A percentile compares a stretch with the other conserved stretches of the same genome.
These are phyloP conservation scores for Hippophae tibetana DNA, from an alignment of 306 rosid species.

Conservation along the genomic window DNA sequence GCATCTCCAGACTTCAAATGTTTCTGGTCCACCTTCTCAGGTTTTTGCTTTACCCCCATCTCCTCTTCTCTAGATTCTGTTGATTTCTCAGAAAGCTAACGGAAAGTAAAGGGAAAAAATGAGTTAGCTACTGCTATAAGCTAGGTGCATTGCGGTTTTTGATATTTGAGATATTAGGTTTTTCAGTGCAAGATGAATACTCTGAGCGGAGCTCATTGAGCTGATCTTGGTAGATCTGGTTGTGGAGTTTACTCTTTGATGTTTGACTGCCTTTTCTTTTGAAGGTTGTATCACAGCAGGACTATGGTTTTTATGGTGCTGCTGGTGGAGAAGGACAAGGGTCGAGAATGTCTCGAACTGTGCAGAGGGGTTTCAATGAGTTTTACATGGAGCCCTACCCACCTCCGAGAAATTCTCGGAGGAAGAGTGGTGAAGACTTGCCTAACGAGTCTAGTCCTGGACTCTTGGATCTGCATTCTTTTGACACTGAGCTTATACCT, in stretches of 20 bases:
- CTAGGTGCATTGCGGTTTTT: not conserved
- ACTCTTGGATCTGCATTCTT: slow-evolving; percentile 88
- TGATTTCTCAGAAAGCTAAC: not conserved
- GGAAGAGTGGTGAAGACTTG: slow-evolving; percentile 59
- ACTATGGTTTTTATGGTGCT: slow-evolving; percentile 50
- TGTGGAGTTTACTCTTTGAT: slow-evolving; percentile 12
- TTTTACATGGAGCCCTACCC: slow-evolving; percentile 70
- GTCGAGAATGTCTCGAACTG: slow-evolving; percentile 61
- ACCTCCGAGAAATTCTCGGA: slow-evolving; percentile 54
- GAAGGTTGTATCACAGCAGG: slow-evolving; percentile 52
- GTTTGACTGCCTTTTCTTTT: slow-evolving; percentile 12
- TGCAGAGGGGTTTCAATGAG: slow-evolving; percentile 58
- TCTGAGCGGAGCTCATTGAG: not conserved
- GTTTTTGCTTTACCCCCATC: slow-evolving; percentile 19
- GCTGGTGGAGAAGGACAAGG: slow-evolving; percentile 56
- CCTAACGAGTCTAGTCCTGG: slow-evolving; percentile 88
- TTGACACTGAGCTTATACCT: slow-evolving; percentile 87
- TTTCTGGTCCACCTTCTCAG: slow-evolving; percentile 57
- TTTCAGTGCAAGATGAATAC: not conserved
- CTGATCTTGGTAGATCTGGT: slow-evolving; percentile 28
- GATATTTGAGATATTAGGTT: not conserved
- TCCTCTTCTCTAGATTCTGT: not conserved
- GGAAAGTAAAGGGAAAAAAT: not conserved
- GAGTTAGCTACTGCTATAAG: not conserved
- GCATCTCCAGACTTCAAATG: slow-evolving; percentile 59